Conservation (phyloP, 257 asterid species). For the Petrea volubilis region DNA sequence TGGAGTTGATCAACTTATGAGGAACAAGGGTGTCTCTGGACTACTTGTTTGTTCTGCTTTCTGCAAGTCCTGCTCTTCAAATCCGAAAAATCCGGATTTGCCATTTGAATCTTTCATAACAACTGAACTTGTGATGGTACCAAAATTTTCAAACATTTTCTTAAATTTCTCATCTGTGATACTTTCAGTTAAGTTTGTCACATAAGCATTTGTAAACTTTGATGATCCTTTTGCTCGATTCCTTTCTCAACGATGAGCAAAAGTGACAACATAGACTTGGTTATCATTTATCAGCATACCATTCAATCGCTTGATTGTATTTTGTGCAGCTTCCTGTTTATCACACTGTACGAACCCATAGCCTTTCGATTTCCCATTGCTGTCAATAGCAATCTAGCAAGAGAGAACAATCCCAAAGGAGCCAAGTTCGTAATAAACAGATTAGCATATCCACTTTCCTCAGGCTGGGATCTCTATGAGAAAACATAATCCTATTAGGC, state of each 20-base stretch:
- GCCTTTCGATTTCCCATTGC: slow-evolving; percentile 59
- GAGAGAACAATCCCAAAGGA: slow-evolving; percentile 73
- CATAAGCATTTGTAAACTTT: slow-evolving; percentile 65
- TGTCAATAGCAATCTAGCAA: slow-evolving; percentile 72
- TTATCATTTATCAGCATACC: slow-evolving; percentile 83
- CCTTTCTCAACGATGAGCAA: slow-evolving; percentile 71
- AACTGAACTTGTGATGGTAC: slow-evolving; percentile 66
- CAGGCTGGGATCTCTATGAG: slow-evolving; percentile 74
- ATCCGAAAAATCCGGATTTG: slow-evolving; percentile 73
- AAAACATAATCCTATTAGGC: slow-evolving; percentile 86
- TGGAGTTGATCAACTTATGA: slow-evolving; percentile 83
- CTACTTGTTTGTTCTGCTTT: slow-evolving; percentile 63
- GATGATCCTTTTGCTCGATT: slow-evolving; percentile 33
- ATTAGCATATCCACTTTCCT: slow-evolving; percentile 73
- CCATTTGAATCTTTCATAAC: slow-evolving; percentile 67
- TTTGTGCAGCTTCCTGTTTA: slow-evolving; percentile 66
- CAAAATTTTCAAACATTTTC: slow-evolving; percentile 53
- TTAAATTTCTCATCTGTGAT: slow-evolving; percentile 45
- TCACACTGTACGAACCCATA: slow-evolving; percentile 87
- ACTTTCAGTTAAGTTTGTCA: slow-evolving; percentile 59
- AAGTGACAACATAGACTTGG: slow-evolving; percentile 71
- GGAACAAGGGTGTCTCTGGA: slow-evolving; percentile 72
- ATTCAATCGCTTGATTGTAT: slow-evolving; percentile 50
- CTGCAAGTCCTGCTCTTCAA: slow-evolving; percentile 78
- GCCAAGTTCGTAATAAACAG: slow-evolving; percentile 77